Evolutionary conservation across 202 grass and related monocot species (phyloP), one percentile per base, ranked within the genome.

Genomic region (Carex sylvatica): DNA sequence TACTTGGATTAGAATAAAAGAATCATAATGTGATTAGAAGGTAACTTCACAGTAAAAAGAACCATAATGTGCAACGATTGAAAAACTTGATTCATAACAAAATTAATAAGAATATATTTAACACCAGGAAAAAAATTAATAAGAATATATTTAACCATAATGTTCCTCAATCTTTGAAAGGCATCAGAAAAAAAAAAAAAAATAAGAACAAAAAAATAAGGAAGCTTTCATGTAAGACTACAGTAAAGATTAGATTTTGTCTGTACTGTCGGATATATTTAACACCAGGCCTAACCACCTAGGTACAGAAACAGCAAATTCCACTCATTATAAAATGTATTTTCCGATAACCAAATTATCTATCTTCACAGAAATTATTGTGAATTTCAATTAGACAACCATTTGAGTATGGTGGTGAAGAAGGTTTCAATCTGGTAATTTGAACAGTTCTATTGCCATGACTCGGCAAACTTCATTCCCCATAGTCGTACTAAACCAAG

Each of bases 101-200:
- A n/a, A n/a, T n/a, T n/a, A n/a, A n/a, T n/a, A n/a, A n/a, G n/a
- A n/a, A n/a, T n/a, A n/a, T n/a, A n/a, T n/a, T n/a, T n/a, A n/a
- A n/a, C n/a, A n/a, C n/a, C n/a, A n/a, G n/a, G n/a, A n/a, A n/a
- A n/a, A n/a, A n/a, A n/a, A n/a, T n/a, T n/a, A n/a, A n/a, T n/a
- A n/a, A n/a, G n/a, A n/a, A n/a, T n/a, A n/a, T n/a, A n/a, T n/a
- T n/a, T n/a, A n/a, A n/a, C n/a, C n/a, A n/a, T n/a, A n/a, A n/a
- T n/a, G n/a, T n/a, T n/a, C n/a, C 23, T 58, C 60, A 76, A 54
- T 87, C 92, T 97, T 86, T 61, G 5, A 70, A 47, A 66, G 18
- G 67, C 70, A 19, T 87, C 19, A 83, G 33, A 58, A 10, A 20
- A 78, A 64, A 68, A 18, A n/a, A 52, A 68, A 9, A 9, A 12